Evolutionary conservation across 2,329 filamentous ascomycete genomes (phyloP).

Genomic region (Xylariales sp.): DNA sequence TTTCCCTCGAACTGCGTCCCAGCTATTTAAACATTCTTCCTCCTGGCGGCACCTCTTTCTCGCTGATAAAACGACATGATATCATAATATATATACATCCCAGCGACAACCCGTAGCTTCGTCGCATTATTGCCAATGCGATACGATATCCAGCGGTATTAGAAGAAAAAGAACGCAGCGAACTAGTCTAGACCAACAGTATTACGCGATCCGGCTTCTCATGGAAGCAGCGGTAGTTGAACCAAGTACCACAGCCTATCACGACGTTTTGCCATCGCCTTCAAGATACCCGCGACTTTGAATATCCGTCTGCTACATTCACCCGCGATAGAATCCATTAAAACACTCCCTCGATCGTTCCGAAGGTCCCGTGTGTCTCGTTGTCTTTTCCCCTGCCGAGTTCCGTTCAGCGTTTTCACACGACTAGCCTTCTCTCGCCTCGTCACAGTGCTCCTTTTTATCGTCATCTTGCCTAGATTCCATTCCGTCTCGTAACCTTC

Average conservation of each 20-base stretch:
- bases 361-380: conserved; percentile 6
- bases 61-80: conserved; percentile 9
- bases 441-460: not conserved
- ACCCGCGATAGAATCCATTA: not conserved
- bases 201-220: not conserved
- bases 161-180: not conserved
- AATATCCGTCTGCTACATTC: not conserved
- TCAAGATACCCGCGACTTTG: not conserved
- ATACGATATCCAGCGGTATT: not conserved
- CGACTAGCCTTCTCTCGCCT: not conserved
- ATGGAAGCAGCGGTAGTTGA: not conserved
- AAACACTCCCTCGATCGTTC: not conserved
- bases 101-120: not conserved
- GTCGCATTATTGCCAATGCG: not conserved
- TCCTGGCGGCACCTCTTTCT: not conserved
- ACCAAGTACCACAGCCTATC: not conserved
- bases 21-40: not conserved
- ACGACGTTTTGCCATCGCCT: not conserved
- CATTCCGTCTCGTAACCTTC: not conserved
- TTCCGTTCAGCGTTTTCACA: not conserved
- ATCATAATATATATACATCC: conserved; percentile 4
- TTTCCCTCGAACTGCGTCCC: not conserved
- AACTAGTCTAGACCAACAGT: not conserved
- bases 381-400: not conserved
- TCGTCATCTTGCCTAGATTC: not conserved